phyloP scores from a whole-genome alignment of 2,329 filamentous ascomycete species.

The Pseudocercospora musae region DNA sequence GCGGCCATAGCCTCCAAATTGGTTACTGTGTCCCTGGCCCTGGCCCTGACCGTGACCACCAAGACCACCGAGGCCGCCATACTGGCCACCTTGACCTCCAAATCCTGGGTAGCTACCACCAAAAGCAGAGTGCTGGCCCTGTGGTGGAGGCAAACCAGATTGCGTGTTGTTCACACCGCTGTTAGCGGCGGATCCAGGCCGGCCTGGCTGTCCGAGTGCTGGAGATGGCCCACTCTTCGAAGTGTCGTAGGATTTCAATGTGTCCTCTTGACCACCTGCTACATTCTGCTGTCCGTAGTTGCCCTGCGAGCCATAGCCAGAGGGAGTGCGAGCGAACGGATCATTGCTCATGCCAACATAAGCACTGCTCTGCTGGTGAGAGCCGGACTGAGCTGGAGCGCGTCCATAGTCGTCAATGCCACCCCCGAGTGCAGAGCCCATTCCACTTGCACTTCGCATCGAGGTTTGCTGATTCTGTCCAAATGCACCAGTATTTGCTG shows the following conservation, averaged over 20 bases:
- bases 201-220: conserved; percentile 58
- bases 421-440: conserved; percentile 36
- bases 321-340: conserved; percentile 57
- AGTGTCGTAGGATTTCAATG: conserved; percentile 57
- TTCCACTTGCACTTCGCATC: conserved; percentile 46
- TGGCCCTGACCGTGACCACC: conserved; percentile 45
- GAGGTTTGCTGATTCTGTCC: conserved; percentile 40
- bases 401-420: conserved; percentile 60
- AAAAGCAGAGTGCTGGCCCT: conserved; percentile 56
- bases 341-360: conserved; percentile 54
- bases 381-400: conserved; percentile 49
- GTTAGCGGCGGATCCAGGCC: conserved; percentile 62
- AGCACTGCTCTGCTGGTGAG: conserved; percentile 52
- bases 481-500: conserved; percentile 57
- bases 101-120: conserved; percentile 53
- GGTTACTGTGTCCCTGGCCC: conserved; percentile 42
- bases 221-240: conserved; percentile 57
- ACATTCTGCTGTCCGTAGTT: conserved; percentile 51
- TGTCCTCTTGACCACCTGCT: conserved; percentile 46
- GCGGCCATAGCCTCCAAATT: conserved; percentile 34
- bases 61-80: conserved; percentile 51
- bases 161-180: conserved; percentile 52
- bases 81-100: conserved; percentile 49
- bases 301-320: conserved; percentile 52
- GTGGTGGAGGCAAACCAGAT: conserved; percentile 51